Evolutionary conservation across 2,329 filamentous ascomycete genomes (phyloP).

Genomic region (Onygenales sp.): DNA sequence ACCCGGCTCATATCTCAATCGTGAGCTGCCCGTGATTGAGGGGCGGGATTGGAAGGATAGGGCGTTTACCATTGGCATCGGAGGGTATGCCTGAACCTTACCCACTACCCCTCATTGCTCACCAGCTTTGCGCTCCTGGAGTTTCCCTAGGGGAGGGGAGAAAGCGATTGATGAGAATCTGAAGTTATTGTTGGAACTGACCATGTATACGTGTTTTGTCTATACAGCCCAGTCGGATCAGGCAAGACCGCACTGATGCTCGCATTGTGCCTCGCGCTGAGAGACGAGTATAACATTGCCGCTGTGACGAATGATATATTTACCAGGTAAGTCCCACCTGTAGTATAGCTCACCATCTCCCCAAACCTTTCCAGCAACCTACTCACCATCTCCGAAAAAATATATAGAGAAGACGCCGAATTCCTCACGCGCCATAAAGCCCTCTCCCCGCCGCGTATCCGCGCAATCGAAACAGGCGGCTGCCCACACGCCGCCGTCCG

Average conservation of each 20-base stretch:
- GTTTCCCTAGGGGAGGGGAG: not conserved
- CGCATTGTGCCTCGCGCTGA: conserved; percentile 75
- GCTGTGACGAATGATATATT: conserved; percentile 99
- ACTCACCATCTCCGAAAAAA: not conserved
- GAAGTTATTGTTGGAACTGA: not conserved
- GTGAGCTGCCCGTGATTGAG: conserved; percentile 89
- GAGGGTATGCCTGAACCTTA: conserved; percentile 55
- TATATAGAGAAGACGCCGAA: conserved; percentile 75
- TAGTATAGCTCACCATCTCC: not conserved
- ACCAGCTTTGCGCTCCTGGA: too few species aligned
- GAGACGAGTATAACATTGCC: conserved; percentile 73
- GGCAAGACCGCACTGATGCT: conserved; percentile 98
- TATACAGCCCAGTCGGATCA: conserved; percentile 74
- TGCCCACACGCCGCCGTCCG: conserved; percentile 95
- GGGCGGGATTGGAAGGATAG: conserved; percentile 79
- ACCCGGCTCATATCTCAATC: conserved; percentile 77
- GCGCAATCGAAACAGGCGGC: conserved; percentile 93
- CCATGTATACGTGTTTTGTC: not conserved
- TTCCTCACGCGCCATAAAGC: conserved; percentile 85
- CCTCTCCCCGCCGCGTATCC: conserved; percentile 72
- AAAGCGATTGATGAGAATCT: not conserved
- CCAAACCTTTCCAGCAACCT: not conserved
- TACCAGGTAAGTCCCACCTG: conserved; percentile 48
- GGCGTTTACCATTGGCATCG: conserved; percentile 95
- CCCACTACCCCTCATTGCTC: not conserved